A percentile compares a stretch with the other conserved stretches of the same genome.
Conservation (phyloP, 768 basidiomycete species). For the Mycena alexandri region DNA sequence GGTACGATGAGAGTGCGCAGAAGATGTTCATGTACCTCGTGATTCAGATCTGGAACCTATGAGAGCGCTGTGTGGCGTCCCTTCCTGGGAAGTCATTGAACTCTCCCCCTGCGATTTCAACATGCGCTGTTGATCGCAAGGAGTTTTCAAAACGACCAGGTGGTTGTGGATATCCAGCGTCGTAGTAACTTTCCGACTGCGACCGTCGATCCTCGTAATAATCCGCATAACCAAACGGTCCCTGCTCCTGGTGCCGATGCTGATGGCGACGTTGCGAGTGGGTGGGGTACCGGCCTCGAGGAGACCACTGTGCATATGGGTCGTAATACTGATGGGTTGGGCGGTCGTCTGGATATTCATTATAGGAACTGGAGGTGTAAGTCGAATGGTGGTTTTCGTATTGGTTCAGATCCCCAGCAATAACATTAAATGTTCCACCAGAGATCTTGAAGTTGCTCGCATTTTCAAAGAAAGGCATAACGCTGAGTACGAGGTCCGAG, state of each 20-base stretch:
- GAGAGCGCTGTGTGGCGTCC: background rate
- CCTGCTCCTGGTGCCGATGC: constrained; percentile 20
- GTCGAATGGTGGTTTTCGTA: constrained; percentile 6
- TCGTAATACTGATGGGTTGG: constrained; percentile 14
- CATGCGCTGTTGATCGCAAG: background rate
- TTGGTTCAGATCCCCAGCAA: constrained; percentile 25
- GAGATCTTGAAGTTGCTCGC: constrained; percentile 27
- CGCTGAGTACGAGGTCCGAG: too few species aligned
- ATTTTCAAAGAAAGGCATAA: constrained; percentile 31
- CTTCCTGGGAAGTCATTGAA: background rate
- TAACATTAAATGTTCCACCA: constrained; percentile 29
- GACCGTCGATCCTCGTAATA: constrained; percentile 17
- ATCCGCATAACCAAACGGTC: constrained; percentile 15
- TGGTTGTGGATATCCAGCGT: background rate
- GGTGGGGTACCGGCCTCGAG: constrained; percentile 8
- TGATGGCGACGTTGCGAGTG: constrained; percentile 16
- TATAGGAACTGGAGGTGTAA: constrained; percentile 15
- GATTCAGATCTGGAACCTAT: background rate
- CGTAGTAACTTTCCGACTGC: background rate
- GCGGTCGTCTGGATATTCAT: constrained; percentile 10
- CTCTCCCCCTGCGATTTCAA: constrained; percentile 25
- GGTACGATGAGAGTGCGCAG: background rate
- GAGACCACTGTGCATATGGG: constrained; percentile 1
- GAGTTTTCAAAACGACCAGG: constrained; percentile 14
- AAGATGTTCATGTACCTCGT: constrained; percentile 10